phyloP scores from a whole-genome alignment of 805 yeast species.

The Candida tallmaniae region DNA sequence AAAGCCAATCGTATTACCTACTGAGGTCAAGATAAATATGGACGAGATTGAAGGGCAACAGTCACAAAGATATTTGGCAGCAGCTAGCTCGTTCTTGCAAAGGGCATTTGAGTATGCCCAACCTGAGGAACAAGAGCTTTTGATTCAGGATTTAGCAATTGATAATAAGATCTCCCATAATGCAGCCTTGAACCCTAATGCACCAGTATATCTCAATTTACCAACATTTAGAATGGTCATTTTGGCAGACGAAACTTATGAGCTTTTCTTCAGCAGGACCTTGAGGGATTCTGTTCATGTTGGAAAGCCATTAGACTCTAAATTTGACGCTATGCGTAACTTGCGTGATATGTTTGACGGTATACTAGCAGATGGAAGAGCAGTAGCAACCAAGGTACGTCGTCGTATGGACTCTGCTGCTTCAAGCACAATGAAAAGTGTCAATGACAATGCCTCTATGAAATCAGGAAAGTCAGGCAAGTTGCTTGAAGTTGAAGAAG shows the following conservation, averaged over 20 bases:
- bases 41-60: slow-evolving; percentile 59
- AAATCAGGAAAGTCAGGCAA: slow-evolving; percentile 20
- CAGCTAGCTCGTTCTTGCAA: slow-evolving; percentile 82
- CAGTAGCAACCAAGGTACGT: slow-evolving; percentile 86
- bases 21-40: slow-evolving; percentile 58
- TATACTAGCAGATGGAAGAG: slow-evolving; percentile 83
- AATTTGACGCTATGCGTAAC: slow-evolving; percentile 48
- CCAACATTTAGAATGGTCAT: slow-evolving; percentile 94
- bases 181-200: slow-evolving; percentile 76
- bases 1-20: slow-evolving; percentile 43
- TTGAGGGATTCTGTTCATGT: slow-evolving; percentile 66
- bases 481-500: slow-evolving; percentile 28
- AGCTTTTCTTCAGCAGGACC: slow-evolving; percentile 70
- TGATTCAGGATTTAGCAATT: slow-evolving; percentile 34
- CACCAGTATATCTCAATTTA: slow-evolving; percentile 68
- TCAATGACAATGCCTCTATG: slow-evolving; percentile 19
- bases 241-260: slow-evolving; percentile 90
- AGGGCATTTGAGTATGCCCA: slow-evolving; percentile 88
- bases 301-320: slow-evolving; percentile 46
- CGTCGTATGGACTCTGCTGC: slow-evolving; percentile 79
- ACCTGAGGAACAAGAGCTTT: slow-evolving; percentile 46
- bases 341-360: slow-evolving; percentile 88
- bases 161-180: slow-evolving; percentile 52
- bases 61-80: slow-evolving; percentile 75
- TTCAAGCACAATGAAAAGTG: slow-evolving; percentile 18